phyloP scores from a whole-genome alignment of 768 basidiomycete species.

The Trichaptum fuscoviolaceum region DNA sequence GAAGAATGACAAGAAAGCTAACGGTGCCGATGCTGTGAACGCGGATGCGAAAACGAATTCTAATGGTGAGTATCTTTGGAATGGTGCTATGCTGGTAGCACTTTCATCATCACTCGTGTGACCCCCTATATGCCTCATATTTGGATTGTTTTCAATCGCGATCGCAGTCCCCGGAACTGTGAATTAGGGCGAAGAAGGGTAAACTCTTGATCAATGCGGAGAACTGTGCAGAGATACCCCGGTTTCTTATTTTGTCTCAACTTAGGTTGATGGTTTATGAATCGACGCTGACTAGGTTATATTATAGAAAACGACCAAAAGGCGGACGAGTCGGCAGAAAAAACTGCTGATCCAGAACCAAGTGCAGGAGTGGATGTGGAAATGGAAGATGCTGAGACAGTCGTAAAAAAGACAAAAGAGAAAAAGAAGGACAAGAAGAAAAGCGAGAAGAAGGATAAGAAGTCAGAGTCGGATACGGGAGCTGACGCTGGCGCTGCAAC shows the following conservation, averaged over 20 bases:
- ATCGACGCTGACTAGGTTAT: not conserved
- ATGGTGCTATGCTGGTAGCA: not conserved
- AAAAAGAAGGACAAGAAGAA: constrained; percentile 22
- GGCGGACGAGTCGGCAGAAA: constrained; percentile 2
- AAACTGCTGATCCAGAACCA: not conserved
- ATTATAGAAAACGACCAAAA: constrained; percentile 14
- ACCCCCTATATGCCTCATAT: too few species aligned
- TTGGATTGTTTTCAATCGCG: too few species aligned
- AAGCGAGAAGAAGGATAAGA: constrained; percentile 15
- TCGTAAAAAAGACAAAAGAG: constrained; percentile 2
- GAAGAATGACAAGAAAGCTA: not conserved
- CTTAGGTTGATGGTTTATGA: not conserved
- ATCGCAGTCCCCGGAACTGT: too few species aligned
- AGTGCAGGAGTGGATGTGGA: not conserved
- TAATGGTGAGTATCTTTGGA: constrained; percentile 17
- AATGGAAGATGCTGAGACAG: constrained; percentile 1
- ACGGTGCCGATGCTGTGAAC: constrained; percentile 7
- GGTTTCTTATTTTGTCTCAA: not conserved
- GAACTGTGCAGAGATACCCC: too few species aligned
- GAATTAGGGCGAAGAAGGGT: too few species aligned
- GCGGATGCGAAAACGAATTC: constrained; percentile 6
- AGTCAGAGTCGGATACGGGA: constrained; percentile 8
- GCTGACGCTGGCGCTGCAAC: constrained; percentile 17
- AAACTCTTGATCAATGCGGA: too few species aligned
- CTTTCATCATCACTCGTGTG: too few species aligned